Evolutionary conservation across 108 stramenopile genomes (phyloP), one percentile per base, ranked within the genome.

Genomic region (Discostella stelligeroides): DNA sequence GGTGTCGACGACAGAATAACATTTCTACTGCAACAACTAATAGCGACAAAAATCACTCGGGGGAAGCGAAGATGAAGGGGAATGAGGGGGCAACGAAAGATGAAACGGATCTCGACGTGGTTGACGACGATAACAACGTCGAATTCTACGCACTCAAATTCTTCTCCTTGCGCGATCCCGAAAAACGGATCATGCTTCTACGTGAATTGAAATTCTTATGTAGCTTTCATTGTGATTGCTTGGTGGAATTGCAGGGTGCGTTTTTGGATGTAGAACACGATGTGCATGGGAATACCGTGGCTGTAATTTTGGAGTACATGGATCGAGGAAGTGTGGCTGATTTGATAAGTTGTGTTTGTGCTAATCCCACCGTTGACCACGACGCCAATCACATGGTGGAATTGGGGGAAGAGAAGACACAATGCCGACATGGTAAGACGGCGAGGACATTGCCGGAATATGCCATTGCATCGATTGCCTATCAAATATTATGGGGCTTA

Each of bases 401-500:
- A n/a, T n/a, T n/a, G n/a, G n/a, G n/a, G n/a, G n/a, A n/a, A n/a
- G n/a, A n/a, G n/a, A n/a, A n/a, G 27, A 41, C 43, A 9, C 70
- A 59, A 42, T 59, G n/a, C n/a, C 60, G 4, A 39, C 2, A 3
- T 40, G 60, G 40, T 38, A 58, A 2, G 24, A 17, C 13, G 48
- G 37, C 30, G 1, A 27, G 9, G 27, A 0, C 8, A 29, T 24
- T 86, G 20, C 73, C 88, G 7, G 89, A 92, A 61, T 54, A 65
- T 24, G 77, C 85, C 68, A 41, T 88, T 47, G 95, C 94, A 13
- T 81, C 89, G 1, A 70, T 87, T 45, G 69, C 91, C 9, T 91
- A 81, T 67, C 92, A 98, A 78, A 76, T 92, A 47, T 56, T 96
- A 8, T 87, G 87, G 87, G 97, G 96, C 7, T 66, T 98, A 28